Conservation (phyloP, 768 basidiomycete species). For the Lenzites betulinus region DNA sequence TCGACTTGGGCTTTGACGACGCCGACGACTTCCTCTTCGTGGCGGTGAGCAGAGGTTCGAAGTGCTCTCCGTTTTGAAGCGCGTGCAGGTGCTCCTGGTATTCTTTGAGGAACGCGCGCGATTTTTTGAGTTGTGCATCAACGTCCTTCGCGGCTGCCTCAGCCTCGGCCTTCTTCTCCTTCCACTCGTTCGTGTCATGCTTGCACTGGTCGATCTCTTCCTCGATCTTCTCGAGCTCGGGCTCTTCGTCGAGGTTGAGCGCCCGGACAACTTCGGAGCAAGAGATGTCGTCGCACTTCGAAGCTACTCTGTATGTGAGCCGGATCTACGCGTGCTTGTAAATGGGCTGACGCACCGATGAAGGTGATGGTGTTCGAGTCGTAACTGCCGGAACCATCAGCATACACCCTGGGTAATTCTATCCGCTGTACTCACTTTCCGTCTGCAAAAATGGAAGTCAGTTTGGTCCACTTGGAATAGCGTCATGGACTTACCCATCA, state of each 20-base stretch:
- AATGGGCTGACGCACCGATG: constrained; percentile 44
- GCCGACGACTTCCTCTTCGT: constrained; percentile 25
- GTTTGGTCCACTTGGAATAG: not conserved
- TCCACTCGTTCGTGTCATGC: constrained; percentile 40
- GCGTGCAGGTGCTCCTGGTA: constrained; percentile 49
- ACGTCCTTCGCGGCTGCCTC: constrained; percentile 45
- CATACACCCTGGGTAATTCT: not conserved
- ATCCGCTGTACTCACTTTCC: constrained; percentile 48
- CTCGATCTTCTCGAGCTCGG: constrained; percentile 52
- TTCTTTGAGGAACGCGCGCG: constrained; percentile 42
- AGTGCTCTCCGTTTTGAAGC: constrained; percentile 46
- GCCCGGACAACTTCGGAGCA: constrained; percentile 57
- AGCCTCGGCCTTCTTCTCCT: constrained; percentile 42
- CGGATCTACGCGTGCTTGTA: not conserved
- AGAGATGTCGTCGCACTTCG: constrained; percentile 66
- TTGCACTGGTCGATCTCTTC: constrained; percentile 42
- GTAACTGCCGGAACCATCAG: constrained; percentile 40
- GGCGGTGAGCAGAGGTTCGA: constrained; percentile 44
- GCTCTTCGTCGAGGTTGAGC: constrained; percentile 53
- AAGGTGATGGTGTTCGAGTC: constrained; percentile 62
- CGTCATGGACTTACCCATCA: constrained; percentile 36
- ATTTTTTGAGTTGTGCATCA: constrained; percentile 40
- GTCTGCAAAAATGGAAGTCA: constrained; percentile 35
- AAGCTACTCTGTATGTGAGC: constrained; percentile 38
- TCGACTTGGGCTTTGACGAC: not conserved